These are phyloP conservation scores for Desmodesmus armatus DNA, from an alignment of 139 green algal genomes.

Conservation along the genomic window DNA sequence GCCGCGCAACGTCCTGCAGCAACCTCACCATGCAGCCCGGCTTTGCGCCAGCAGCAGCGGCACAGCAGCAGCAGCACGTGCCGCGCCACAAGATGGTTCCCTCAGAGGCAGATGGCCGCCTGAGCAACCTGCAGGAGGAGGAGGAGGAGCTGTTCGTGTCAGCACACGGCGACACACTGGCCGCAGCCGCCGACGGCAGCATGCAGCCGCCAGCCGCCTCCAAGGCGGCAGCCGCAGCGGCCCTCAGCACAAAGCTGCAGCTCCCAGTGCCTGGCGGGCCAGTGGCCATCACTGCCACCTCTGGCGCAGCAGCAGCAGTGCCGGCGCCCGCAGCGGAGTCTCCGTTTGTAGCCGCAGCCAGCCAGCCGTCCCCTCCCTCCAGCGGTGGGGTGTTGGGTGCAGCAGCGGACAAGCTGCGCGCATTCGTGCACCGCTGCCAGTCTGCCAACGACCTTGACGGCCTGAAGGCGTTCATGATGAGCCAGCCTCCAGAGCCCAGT, in stretches of 20 bases:
- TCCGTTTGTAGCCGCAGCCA: slow-evolving; percentile 29
- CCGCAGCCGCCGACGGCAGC: slow-evolving; percentile 21
- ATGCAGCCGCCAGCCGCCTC: background rate
- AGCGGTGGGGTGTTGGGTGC: slow-evolving; percentile 4
- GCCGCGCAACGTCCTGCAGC: slow-evolving; percentile 28
- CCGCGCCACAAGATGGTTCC: slow-evolving; percentile 1
- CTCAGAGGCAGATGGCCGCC: background rate
- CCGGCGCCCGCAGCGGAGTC: background rate
- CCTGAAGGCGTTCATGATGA: slow-evolving; percentile 21
- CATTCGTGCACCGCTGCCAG: slow-evolving; percentile 47
- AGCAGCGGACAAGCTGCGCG: slow-evolving; percentile 40
- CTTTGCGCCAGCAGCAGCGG: background rate
- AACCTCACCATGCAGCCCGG: slow-evolving; percentile 37
- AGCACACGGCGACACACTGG: slow-evolving; percentile 1
- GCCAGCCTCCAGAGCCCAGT: slow-evolving; percentile 36
- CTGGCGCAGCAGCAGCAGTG: slow-evolving; percentile 1
- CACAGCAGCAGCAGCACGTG: slow-evolving; percentile 11
- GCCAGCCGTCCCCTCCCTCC: background rate
- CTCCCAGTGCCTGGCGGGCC: background rate
- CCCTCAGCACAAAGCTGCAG: slow-evolving; percentile 2
- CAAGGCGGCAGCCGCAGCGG: background rate
- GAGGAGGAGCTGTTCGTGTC: slow-evolving; percentile 37
- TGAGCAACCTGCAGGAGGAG: slow-evolving; percentile 2
- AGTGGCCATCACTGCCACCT: background rate
- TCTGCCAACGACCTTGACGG: slow-evolving; percentile 39